A percentile compares a stretch with the other conserved stretches of the same genome.
Conservation (phyloP, 1,284 basidiomycete genomes). For the Marasmius fiardii region DNA sequence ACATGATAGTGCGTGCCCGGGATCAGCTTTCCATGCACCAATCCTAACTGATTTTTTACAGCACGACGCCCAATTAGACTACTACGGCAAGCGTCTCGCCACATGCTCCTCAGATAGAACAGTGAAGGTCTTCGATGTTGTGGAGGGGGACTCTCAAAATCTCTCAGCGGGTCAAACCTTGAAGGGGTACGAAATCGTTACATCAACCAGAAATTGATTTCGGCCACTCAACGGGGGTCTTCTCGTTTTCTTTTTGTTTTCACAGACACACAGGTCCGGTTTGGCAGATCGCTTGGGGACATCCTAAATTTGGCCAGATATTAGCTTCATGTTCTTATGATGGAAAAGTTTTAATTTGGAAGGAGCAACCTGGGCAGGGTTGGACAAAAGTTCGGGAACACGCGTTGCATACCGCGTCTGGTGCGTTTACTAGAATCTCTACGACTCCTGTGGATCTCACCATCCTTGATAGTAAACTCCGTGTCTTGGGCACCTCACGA, state of each 20-base stretch:
- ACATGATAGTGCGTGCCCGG: constrained; percentile 80
- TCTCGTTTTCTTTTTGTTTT: neutral
- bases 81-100: constrained; percentile 94
- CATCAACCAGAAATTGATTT: neutral
- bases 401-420: constrained; percentile 89
- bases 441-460: neutral
- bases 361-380: constrained; percentile 71
- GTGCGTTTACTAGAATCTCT: constrained; percentile 38
- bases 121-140: constrained; percentile 93
- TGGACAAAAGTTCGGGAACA: constrained; percentile 99
- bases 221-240: neutral
- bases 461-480: constrained; percentile 74
- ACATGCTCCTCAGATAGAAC: constrained; percentile 97
- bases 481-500: constrained; percentile 99
- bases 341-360: constrained; percentile 98
- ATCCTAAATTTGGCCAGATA: constrained; percentile 95
- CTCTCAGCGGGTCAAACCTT: constrained; percentile 68
- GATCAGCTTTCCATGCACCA: neutral
- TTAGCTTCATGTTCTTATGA: constrained; percentile 98
- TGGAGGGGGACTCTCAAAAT: constrained; percentile 78
- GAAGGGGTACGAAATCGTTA: constrained; percentile 64
- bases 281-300: constrained; percentile 99
- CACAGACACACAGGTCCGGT: constrained; percentile 91
- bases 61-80: constrained; percentile 98
- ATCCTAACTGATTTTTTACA: constrained; percentile 25